Conservation (phyloP, 2,329 filamentous ascomycete species). For the Hortaea sp. region DNA sequence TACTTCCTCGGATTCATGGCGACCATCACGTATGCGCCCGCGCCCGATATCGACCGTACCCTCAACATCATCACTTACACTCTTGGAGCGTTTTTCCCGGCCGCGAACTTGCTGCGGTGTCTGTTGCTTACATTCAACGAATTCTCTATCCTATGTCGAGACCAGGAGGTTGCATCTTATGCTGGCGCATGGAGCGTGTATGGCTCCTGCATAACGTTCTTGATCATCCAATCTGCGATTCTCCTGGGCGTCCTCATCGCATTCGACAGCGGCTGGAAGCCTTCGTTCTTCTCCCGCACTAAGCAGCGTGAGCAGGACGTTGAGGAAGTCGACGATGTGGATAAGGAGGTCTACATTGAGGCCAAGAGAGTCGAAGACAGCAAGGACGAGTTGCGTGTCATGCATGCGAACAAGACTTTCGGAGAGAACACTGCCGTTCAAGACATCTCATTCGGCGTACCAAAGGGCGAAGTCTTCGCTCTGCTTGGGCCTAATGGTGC, state of each 20-base stretch:
- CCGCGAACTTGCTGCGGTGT: slow-evolving; percentile 63
- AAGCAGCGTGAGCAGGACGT: slow-evolving; percentile 31
- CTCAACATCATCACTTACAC: slow-evolving; percentile 65
- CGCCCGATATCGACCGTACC: slow-evolving; percentile 56
- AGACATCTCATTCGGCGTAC: slow-evolving; percentile 70
- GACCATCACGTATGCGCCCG: slow-evolving; percentile 59
- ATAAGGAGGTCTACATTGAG: slow-evolving; percentile 55
- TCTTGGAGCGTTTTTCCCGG: slow-evolving; percentile 63
- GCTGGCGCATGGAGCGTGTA: slow-evolving; percentile 65
- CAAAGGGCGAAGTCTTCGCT: slow-evolving; percentile 73
- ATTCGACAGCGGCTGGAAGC: slow-evolving; percentile 62
- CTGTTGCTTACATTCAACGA: slow-evolving; percentile 72
- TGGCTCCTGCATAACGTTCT: slow-evolving; percentile 75
- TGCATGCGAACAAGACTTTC: slow-evolving; percentile 73
- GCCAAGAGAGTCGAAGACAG: slow-evolving; percentile 50
- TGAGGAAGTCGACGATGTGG: slow-evolving; percentile 35
- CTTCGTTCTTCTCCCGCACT: slow-evolving; percentile 46
- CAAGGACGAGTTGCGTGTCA: slow-evolving; percentile 63
- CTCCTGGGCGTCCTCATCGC: slow-evolving; percentile 66
- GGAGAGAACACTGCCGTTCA: slow-evolving; percentile 70
- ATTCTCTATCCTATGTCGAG: slow-evolving; percentile 66
- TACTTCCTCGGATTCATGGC: slow-evolving; percentile 36
- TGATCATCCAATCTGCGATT: slow-evolving; percentile 61
- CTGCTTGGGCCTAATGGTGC: slow-evolving; percentile 69
- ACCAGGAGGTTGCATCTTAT: slow-evolving; percentile 53